Percentiles rank a stretch among this genome's conserved stretches.
Conservation (phyloP, 2,329 filamentous ascomycete genomes). For the Thielaviopsis musarum region DNA sequence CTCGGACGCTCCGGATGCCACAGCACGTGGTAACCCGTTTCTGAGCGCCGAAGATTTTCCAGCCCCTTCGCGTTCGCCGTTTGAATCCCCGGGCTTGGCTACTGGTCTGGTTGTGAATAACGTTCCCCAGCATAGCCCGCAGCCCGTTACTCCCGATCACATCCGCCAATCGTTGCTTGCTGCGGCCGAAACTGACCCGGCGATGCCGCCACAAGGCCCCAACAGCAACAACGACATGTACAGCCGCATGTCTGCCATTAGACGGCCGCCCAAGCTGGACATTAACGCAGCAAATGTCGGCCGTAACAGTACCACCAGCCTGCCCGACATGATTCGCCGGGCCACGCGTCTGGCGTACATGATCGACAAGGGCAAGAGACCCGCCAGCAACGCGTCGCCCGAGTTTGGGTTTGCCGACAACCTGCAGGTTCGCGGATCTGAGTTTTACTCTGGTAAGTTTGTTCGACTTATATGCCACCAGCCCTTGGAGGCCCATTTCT, state of each 20-base stretch:
- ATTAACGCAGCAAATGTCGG: conserved; percentile 64
- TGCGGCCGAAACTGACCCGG: conserved; percentile 28
- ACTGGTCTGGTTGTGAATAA: background rate
- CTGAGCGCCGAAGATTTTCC: background rate
- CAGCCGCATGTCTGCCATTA: conserved; percentile 36
- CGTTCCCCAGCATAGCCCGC: background rate
- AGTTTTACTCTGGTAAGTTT: conserved; percentile 22
- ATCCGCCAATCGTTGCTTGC: conserved; percentile 35
- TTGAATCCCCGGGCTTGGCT: background rate
- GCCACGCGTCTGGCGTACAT: conserved; percentile 77
- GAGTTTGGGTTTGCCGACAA: conserved; percentile 35
- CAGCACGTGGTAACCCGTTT: conserved; percentile 7
- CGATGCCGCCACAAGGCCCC: conserved; percentile 16
- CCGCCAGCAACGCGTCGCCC: conserved; percentile 37
- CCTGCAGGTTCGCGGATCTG: conserved; percentile 19
- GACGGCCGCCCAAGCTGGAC: conserved; percentile 57
- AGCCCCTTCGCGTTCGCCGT: background rate
- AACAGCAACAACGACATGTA: conserved; percentile 17
- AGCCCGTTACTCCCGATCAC: conserved; percentile 20
- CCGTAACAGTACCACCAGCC: conserved; percentile 76
- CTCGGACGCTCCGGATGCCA: background rate
- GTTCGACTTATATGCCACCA: background rate
- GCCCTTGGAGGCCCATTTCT: background rate
- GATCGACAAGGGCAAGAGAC: conserved; percentile 62
- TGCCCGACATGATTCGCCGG: conserved; percentile 77